Evolutionary conservation across 2,329 filamentous ascomycete genomes (phyloP), one percentile per base, ranked within the genome.

Genomic region (Aspergillus texensis): DNA sequence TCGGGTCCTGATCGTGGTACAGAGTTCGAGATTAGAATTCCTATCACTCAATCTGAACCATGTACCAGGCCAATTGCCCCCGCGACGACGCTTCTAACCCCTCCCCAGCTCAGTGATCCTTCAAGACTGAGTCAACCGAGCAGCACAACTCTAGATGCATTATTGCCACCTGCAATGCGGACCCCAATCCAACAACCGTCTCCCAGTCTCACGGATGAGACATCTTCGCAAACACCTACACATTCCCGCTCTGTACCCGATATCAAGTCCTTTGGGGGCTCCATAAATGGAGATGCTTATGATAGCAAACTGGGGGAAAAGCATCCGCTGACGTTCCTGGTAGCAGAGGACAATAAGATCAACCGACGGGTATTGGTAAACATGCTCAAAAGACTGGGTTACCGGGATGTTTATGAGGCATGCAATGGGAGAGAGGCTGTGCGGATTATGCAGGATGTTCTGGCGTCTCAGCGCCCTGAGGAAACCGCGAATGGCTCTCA

Each of bases 311-410:
- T 91, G 4, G 87, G 85, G 3, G 77, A 79, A 54, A 86, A 85
- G 68, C 81, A 86, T 64, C 89, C 89, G 1, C 81, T 91, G 10
- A 89, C 85, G 11, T 88, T 92, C 66, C 81, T 92, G 3, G 86
- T 92, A 1, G 89, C 88, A 4, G 89, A 92, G 77, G 89, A 92
- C 75, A 92, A 92, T 75, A 85, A 85, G 65, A 90, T 91, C 75
- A 91, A 91, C 71, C 86, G 89, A 60, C 87, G 86, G 53, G 84
- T 91, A 0, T 81, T 91, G 19, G 84, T 89, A 32, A 87, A 80
- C 68, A 91, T 91, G 84, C 83, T 92, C 9, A 80, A 80, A 26
- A 89, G 89, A 68, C 83, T 92, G 16, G 89, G 89, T 14, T 91
- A 91, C 74, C 80, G 79, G 32, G 82, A 83, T 60, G 83, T 91